Evolutionary conservation across 2,329 filamentous ascomycete genomes (phyloP), one percentile per base, ranked within the genome.

Genomic region (Penicillium brasilianum): DNA sequence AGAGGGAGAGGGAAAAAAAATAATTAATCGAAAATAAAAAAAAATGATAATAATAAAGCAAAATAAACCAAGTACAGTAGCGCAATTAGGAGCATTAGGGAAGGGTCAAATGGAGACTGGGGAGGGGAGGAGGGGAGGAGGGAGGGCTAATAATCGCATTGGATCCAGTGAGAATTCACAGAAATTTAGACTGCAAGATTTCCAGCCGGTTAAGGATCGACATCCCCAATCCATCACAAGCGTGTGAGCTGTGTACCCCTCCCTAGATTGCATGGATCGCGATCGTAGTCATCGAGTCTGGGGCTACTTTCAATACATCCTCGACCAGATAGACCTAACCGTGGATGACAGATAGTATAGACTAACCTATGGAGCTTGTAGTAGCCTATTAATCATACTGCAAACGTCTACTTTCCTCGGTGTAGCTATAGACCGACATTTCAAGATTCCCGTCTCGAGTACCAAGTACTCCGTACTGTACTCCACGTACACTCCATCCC

Each of bases 181-280:
- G 48, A 50, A 20, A 10, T 30, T 48, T n/a, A 9, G 2, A 25
- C 5, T 8, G 22, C 8, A 32, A 10, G 4, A 48, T 50, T 20
- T 50, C 30, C 48, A 50, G n/a, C 46, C n/a, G 14, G 48, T 18
- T 3, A 50, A n/a, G 48, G 48, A 50, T 50, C 48, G 48, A 34
- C 48, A 50, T 20, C 46, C 28, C 46, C 22, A 56, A 46, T 34
- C 37, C 28, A 43, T 43, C 18, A 22, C n/a, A 48, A 28, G 41
- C 41, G 41, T 43, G 52, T 43, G 25, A 36, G 51, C 61, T 64
- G 65, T 68, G 67, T 68, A 65, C 66, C 65, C 65, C 66, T 66
- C 66, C 62, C 65, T 64, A 53, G 62, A 61, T 62, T 58, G 50
- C 46, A 22, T n/a, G 9, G n/a, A 37, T 32, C 25, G 37, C 54